Evolutionary conservation across 2,329 filamentous ascomycete genomes (phyloP).

Genomic region (Cladosporium sp.): DNA sequence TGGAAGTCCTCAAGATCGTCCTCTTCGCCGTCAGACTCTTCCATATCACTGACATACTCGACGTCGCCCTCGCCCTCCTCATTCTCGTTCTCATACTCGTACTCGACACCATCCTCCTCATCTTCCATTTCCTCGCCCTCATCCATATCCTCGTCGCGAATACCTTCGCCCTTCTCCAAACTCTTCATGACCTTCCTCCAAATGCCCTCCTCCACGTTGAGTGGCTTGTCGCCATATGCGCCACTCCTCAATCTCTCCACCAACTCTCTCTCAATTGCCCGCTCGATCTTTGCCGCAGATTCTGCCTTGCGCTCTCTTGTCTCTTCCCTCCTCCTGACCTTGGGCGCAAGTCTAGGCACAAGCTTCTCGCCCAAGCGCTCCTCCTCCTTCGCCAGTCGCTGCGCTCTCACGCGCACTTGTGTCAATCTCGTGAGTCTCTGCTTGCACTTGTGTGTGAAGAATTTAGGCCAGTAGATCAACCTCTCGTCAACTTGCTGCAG

Average conservation of each 20-base stretch:
- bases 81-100: constrained; percentile 53
- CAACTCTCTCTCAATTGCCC: constrained; percentile 90
- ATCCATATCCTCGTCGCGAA: constrained; percentile 81
- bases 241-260: constrained; percentile 87
- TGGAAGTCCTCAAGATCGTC: constrained; percentile 81
- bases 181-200: constrained; percentile 96
- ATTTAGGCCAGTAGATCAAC: constrained; percentile 92
- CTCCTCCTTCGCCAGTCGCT: constrained; percentile 80
- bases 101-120: constrained; percentile 58
- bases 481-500: constrained; percentile 81
- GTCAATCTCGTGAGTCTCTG: constrained; percentile 88
- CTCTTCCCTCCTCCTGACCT: constrained; percentile 59
- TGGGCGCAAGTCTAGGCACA: constrained; percentile 85
- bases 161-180: constrained; percentile 78
- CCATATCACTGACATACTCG: constrained; percentile 90
- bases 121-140: constrained; percentile 78
- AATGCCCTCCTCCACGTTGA: constrained; percentile 91
- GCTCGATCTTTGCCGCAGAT: constrained; percentile 80
- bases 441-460: constrained; percentile 91
- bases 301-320: constrained; percentile 47
- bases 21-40: constrained; percentile 68
- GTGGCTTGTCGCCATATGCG: constrained; percentile 87
- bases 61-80: constrained; percentile 68
- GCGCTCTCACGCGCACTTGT: constrained; percentile 77
- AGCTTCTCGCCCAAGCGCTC: constrained; percentile 82